These are phyloP conservation scores for Grosmannia huntii DNA, from an alignment of 2,329 filamentous ascomycete genomes.

Conservation along the genomic window DNA sequence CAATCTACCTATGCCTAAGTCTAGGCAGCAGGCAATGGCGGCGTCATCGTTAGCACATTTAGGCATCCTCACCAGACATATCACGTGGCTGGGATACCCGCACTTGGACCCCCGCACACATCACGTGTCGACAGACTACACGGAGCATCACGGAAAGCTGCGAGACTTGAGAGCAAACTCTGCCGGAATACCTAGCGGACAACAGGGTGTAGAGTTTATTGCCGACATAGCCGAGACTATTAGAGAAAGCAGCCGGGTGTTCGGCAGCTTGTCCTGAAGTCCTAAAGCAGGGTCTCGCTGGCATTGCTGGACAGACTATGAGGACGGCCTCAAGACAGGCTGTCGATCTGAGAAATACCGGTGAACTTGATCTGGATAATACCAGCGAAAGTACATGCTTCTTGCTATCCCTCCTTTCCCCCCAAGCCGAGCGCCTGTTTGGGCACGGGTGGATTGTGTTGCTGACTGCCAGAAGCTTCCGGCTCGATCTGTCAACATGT, in stretches of 20 bases:
- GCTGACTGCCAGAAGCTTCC: constrained; percentile 12
- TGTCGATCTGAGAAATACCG: constrained; percentile 62
- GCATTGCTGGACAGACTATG: constrained; percentile 6
- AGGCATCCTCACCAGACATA: too few relatives aligned
- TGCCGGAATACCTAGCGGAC: neutral
- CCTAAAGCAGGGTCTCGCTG: neutral
- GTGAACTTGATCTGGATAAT: constrained; percentile 53
- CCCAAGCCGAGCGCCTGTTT: neutral
- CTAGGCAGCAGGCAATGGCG: too few relatives aligned
- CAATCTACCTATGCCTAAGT: too few relatives aligned
- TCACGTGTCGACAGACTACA: neutral
- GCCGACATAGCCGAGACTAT: constrained; percentile 17
- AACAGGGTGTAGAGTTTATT: neutral
- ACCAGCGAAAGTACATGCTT: constrained; percentile 70
- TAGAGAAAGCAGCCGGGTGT: constrained; percentile 35
- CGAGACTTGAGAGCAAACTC: neutral
- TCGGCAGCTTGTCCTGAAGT: constrained; percentile 23
- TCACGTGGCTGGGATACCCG: too few relatives aligned
- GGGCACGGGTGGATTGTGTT: neutral
- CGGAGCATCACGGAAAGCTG: neutral
- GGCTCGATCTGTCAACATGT: constrained; percentile 45
- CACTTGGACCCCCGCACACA: neutral
- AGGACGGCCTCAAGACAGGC: constrained; percentile 7
- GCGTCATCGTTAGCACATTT: too few relatives aligned
- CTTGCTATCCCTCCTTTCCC: constrained; percentile 32